Evolutionary conservation across 2,329 filamentous ascomycete species (phyloP).

Genomic region (Claviceps pusilla): DNA sequence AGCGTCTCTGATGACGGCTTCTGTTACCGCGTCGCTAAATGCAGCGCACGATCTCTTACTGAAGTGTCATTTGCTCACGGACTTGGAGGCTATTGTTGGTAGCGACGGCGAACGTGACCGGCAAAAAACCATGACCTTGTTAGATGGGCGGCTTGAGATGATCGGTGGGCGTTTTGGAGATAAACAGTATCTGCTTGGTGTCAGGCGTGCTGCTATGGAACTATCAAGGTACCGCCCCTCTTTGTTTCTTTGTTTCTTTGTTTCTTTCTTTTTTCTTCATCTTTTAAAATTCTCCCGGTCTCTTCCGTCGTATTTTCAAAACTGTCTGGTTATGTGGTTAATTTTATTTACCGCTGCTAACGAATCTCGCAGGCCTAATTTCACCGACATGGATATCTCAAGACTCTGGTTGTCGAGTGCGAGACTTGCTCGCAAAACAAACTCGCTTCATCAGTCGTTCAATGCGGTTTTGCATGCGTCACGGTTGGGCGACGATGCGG

Average conservation of each 20-base stretch:
- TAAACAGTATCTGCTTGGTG: constrained; percentile 82
- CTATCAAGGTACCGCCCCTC: constrained; percentile 40
- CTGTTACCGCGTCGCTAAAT: constrained; percentile 66
- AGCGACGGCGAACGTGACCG: constrained; percentile 26
- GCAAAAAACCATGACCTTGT: constrained; percentile 17
- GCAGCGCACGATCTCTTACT: constrained; percentile 74
- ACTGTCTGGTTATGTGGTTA: too few relatives aligned
- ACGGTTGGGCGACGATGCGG: constrained; percentile 67
- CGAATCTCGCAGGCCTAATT: constrained; percentile 32
- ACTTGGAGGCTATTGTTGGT: constrained; percentile 63
- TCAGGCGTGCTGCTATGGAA: constrained; percentile 79
- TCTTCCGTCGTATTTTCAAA: too few relatives aligned
- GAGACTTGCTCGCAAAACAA: constrained; percentile 70
- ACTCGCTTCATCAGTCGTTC: constrained; percentile 74
- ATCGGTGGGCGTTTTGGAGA: constrained; percentile 80
- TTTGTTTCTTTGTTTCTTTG: too few relatives aligned
- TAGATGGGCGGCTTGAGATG: constrained; percentile 70
- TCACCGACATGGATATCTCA: constrained; percentile 60
- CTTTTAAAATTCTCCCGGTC: too few relatives aligned
- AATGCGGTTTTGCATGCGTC: constrained; percentile 85
- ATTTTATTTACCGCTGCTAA: background rate
- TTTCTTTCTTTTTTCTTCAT: background rate
- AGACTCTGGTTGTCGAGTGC: constrained; percentile 75
- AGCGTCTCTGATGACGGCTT: constrained; percentile 58
- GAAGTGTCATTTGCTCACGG: constrained; percentile 73